A percentile compares a stretch with the other conserved stretches of the same genome.
Evolutionary conservation across 805 yeast species (phyloP).

Genomic region (Wickerhamomyces hampshirensis): DNA sequence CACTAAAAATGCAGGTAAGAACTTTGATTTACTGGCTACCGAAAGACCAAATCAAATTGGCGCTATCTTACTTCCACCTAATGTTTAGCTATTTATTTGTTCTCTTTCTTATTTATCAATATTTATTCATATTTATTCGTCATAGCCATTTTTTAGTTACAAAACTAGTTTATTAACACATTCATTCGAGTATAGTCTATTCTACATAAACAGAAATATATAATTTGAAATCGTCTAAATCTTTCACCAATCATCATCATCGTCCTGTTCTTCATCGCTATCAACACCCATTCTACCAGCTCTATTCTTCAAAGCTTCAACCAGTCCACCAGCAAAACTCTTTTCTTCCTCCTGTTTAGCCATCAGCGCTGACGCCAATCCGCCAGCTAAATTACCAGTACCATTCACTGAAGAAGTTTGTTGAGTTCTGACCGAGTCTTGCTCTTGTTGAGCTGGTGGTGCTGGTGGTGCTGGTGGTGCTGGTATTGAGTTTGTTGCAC

Average conservation of each 20-base stretch:
- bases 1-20: constrained; percentile 61
- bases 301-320: constrained; percentile 80
- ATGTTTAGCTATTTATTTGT: constrained; percentile 1
- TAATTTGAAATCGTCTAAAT: not conserved
- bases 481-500: not conserved
- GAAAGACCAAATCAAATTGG: constrained; percentile 75
- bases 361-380: constrained; percentile 64
- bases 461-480: constrained; percentile 34
- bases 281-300: constrained; percentile 57
- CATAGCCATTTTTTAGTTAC: not conserved
- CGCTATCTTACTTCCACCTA: constrained; percentile 64
- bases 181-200: too few species aligned
- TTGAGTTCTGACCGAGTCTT: not conserved
- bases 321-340: constrained; percentile 76
- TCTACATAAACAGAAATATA: too few species aligned
- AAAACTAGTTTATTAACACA: too few species aligned
- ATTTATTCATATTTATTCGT: constrained; percentile 1
- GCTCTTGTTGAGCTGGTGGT: constrained; percentile 22
- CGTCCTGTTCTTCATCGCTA: constrained; percentile 67
- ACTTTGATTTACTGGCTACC: constrained; percentile 71
- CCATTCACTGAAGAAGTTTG: constrained; percentile 14
- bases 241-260: constrained; percentile 69
- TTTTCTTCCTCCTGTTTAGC: constrained; percentile 59
- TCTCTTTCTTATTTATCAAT: constrained; percentile 2
- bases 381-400: constrained; percentile 36